Percentiles rank a stretch among this genome's conserved stretches.
Evolutionary conservation across 768 basidiomycete species (phyloP).

Genomic region (Mycena amicta): DNA sequence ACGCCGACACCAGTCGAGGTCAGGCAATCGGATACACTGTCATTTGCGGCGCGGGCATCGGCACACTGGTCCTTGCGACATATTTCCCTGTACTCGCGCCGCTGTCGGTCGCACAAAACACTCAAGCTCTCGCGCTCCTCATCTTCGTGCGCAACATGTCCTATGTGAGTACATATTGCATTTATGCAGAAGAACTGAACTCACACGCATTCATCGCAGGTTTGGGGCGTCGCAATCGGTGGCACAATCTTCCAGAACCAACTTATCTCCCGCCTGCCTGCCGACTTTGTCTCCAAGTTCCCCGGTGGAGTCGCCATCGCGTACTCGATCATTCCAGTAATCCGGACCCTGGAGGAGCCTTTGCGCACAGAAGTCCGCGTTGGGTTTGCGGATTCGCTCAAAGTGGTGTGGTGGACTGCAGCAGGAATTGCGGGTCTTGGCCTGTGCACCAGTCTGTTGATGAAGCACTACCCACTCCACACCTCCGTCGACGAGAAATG

Average conservation of each 20-base stretch:
- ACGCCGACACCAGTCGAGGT: constrained; percentile 26
- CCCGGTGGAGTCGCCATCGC: constrained; percentile 19
- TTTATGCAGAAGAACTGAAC: too few relatives aligned
- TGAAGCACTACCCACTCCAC: constrained; percentile 31
- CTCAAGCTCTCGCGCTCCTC: constrained; percentile 41
- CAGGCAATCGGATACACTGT: constrained; percentile 27
- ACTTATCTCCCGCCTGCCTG: constrained; percentile 27
- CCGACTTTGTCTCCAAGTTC: too few relatives aligned
- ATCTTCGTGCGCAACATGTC: constrained; percentile 27
- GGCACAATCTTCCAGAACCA: constrained; percentile 36
- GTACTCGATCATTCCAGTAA: constrained; percentile 31
- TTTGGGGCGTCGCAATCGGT: constrained; percentile 36
- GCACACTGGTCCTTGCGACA: constrained; percentile 8
- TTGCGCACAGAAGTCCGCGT: too few relatives aligned
- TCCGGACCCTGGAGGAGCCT: constrained; percentile 21
- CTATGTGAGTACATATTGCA: too few relatives aligned
- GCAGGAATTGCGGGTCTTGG: constrained; percentile 31
- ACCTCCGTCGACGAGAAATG: constrained; percentile 32
- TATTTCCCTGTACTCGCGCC: constrained; percentile 22
- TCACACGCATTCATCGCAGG: constrained; percentile 12
- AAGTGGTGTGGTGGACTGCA: constrained; percentile 33
- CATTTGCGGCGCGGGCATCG: constrained; percentile 4
- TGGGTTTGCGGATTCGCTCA: constrained; percentile 30
- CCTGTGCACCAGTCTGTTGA: constrained; percentile 27
- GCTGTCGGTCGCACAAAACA: constrained; percentile 27